Conservation (phyloP, 139 green algal species). For the Chlorella sp. region DNA sequence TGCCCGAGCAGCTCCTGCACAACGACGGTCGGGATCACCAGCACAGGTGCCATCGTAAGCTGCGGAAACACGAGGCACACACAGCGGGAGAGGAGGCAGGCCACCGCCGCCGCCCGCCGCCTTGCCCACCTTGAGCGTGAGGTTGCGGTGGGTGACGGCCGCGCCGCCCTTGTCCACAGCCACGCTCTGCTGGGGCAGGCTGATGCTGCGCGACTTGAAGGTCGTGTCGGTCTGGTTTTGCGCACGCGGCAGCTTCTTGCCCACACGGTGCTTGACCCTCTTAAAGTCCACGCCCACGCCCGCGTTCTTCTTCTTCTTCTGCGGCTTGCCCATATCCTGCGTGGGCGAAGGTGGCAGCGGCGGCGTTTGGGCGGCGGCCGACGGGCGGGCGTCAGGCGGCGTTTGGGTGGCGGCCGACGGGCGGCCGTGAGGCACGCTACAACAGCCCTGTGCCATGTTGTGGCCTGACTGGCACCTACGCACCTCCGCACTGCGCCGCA, state of each 20-base stretch:
- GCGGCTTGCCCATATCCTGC: constrained; percentile 42
- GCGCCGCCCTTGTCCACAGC: constrained; percentile 61
- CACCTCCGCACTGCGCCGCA: no score
- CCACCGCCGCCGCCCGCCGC: background rate
- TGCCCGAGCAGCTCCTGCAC: constrained; percentile 81
- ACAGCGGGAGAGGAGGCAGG: background rate
- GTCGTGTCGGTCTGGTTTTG: constrained; percentile 82
- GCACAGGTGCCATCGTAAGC: background rate
- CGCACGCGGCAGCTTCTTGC: constrained; percentile 79
- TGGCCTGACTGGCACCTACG: no score
- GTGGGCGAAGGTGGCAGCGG: background rate
- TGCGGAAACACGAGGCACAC: background rate
- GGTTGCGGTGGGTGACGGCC: constrained; percentile 72
- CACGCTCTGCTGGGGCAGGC: constrained; percentile 67
- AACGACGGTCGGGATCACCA: background rate
- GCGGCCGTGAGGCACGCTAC: no score
- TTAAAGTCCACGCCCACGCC: constrained; percentile 89
- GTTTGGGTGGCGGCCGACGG: no score
- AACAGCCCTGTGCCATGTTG: no score
- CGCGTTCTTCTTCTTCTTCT: constrained; percentile 63
- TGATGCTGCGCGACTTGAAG: constrained; percentile 68
- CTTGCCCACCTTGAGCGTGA: constrained; percentile 73
- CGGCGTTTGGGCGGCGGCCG: background rate
- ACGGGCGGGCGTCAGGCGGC: no score
- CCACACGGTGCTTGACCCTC: constrained; percentile 82